Evolutionary conservation across 2,329 filamentous ascomycete species (phyloP).

Genomic region (Clonostachys sp.): DNA sequence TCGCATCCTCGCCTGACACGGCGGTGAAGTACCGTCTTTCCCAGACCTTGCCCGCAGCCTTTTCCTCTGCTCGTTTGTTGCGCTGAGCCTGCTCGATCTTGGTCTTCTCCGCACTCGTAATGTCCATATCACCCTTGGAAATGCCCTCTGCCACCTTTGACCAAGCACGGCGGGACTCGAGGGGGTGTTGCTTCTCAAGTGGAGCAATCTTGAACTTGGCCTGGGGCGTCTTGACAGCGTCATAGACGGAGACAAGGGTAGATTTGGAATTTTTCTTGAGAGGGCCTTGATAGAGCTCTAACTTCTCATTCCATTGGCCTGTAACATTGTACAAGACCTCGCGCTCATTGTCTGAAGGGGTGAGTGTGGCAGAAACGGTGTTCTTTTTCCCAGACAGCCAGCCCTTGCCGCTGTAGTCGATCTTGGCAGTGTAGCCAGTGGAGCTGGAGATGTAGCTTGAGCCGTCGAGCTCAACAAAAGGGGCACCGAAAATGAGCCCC

Average conservation of each 20-base stretch:
- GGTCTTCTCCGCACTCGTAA: constrained; percentile 71
- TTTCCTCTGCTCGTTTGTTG: constrained; percentile 67
- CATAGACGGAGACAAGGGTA: constrained; percentile 53
- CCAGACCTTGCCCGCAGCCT: constrained; percentile 72
- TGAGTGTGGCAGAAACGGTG: constrained; percentile 72
- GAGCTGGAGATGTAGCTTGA: constrained; percentile 82
- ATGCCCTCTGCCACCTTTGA: constrained; percentile 79
- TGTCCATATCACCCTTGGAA: constrained; percentile 76
- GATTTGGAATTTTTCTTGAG: constrained; percentile 42
- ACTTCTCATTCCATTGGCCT: constrained; percentile 85
- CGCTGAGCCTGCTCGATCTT: constrained; percentile 89
- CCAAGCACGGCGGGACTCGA: constrained; percentile 89
- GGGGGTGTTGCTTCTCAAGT: constrained; percentile 74
- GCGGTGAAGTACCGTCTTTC: constrained; percentile 75
- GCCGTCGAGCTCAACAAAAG: constrained; percentile 88
- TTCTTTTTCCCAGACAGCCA: constrained; percentile 98
- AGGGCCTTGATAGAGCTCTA: constrained; percentile 68
- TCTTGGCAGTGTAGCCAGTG: constrained; percentile 80
- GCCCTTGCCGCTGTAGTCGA: constrained; percentile 90
- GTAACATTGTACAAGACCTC: constrained; percentile 75
- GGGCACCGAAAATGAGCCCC: constrained; percentile 78
- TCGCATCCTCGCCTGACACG: constrained; percentile 36
- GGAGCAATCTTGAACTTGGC: constrained; percentile 69
- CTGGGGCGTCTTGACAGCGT: constrained; percentile 50
- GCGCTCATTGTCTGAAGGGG: constrained; percentile 66